Evolutionary conservation across 768 basidiomycete genomes (phyloP).

Genomic region (Exidia glandulosa): DNA sequence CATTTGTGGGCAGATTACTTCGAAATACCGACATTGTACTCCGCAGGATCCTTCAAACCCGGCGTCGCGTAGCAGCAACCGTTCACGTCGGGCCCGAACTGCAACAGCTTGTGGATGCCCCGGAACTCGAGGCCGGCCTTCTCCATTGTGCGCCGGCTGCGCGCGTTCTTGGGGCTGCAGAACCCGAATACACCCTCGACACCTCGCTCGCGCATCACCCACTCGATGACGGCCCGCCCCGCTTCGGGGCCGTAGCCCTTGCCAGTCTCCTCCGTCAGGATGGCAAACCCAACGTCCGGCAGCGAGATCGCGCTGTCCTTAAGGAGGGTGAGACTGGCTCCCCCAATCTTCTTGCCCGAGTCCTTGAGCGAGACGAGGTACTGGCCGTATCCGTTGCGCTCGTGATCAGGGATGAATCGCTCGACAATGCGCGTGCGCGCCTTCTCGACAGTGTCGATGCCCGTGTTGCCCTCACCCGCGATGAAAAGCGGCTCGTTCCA

Average conservation of each 20-base stretch:
- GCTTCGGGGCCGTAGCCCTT: background rate
- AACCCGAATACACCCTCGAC: background rate
- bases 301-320: background rate
- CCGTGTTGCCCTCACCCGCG: background rate
- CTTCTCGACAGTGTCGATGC: background rate
- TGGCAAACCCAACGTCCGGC: background rate
- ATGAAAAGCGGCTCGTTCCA: background rate
- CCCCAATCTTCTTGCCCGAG: background rate
- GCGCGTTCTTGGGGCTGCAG: background rate
- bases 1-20: no score
- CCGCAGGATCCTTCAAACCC: no score
- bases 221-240: background rate
- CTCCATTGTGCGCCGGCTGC: background rate
- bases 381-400: background rate
- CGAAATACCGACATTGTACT: no score
- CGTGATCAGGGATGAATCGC: background rate
- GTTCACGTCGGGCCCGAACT: no score
- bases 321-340: background rate
- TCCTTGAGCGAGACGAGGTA: background rate
- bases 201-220: background rate
- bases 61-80: no score
- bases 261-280: background rate
- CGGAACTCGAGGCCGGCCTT: background rate
- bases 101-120: slow-evolving; percentile 1
- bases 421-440: background rate